A percentile compares a stretch with the other conserved stretches of the same genome.
Conservation (phyloP, 2,329 filamentous ascomycete genomes). For the Chaetomium globosum region DNA sequence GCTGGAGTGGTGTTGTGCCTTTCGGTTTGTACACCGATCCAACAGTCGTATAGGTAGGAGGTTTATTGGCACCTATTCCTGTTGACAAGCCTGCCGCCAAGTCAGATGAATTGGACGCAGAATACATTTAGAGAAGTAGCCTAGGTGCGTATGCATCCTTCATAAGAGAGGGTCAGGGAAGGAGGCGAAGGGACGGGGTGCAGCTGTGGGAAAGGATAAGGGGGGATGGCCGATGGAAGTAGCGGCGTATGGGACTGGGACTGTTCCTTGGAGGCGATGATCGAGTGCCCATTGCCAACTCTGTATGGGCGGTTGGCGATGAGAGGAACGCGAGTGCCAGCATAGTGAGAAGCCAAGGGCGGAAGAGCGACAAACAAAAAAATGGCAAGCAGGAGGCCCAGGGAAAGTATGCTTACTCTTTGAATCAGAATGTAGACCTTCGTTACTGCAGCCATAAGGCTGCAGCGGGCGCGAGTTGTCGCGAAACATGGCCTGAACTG, state of each 20-base stretch:
- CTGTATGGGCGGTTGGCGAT: neutral
- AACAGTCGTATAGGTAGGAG: slow-evolving; percentile 57
- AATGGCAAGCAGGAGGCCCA: neutral
- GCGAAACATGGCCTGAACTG: slow-evolving; percentile 16
- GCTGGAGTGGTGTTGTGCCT: slow-evolving; percentile 51
- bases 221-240: neutral
- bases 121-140: slow-evolving; percentile 24
- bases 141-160: slow-evolving; percentile 10
- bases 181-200: neutral
- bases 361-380: neutral
- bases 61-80: slow-evolving; percentile 34
- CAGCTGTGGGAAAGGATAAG: neutral
- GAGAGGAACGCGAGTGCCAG: neutral
- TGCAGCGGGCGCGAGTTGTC: slow-evolving; percentile 7
- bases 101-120: slow-evolving; percentile 27
- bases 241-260: neutral
- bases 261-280: too few species aligned
- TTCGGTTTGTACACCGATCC: slow-evolving; percentile 59
- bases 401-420: slow-evolving; percentile 10
- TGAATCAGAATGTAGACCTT: neutral
- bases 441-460: slow-evolving; percentile 9
- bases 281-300: neutral
- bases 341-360: neutral
- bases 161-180: neutral
- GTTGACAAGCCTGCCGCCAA: slow-evolving; percentile 24